These are phyloP conservation scores for Xylariales sp. DNA, from an alignment of 2,329 filamentous ascomycete genomes.

Conservation along the genomic window DNA sequence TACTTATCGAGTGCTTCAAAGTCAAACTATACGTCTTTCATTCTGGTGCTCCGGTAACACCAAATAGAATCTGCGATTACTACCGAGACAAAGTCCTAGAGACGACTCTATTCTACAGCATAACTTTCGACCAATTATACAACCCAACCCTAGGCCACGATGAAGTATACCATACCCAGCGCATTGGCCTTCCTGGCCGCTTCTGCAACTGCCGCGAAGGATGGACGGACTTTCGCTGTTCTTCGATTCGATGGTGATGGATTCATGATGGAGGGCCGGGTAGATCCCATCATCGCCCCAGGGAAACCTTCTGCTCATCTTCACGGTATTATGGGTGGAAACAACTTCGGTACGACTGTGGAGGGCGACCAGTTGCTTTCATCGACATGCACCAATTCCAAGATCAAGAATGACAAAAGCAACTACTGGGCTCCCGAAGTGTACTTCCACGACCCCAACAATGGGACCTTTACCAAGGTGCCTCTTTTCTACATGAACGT, in stretches of 20 bases:
- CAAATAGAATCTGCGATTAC: not conserved
- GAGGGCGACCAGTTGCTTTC: constrained; percentile 53
- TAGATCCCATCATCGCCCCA: constrained; percentile 65
- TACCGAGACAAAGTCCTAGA: not conserved
- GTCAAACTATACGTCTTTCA: not conserved
- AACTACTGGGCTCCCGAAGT: constrained; percentile 75
- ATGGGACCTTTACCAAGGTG: constrained; percentile 61
- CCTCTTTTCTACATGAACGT: constrained; percentile 67
- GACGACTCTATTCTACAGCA: not conserved
- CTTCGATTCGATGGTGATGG: constrained; percentile 65
- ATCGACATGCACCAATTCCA: constrained; percentile 68
- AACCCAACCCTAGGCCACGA: not conserved
- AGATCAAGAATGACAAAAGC: constrained; percentile 62
- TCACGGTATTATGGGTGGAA: constrained; percentile 68
- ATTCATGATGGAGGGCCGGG: constrained; percentile 54
- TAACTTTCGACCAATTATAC: not conserved
- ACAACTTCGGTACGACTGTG: constrained; percentile 59
- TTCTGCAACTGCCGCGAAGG: constrained; percentile 36
- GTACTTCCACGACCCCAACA: constrained; percentile 61
- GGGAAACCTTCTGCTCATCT: constrained; percentile 57
- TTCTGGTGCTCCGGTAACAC: constrained; percentile 6
- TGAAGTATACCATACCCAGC: constrained; percentile 1
- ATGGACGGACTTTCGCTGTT: constrained; percentile 57
- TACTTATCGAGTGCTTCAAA: not conserved
- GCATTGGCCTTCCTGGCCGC: constrained; percentile 26